phyloP scores from a whole-genome alignment of 2,329 filamentous ascomycete genomes.

The Talaromyces sp. region DNA sequence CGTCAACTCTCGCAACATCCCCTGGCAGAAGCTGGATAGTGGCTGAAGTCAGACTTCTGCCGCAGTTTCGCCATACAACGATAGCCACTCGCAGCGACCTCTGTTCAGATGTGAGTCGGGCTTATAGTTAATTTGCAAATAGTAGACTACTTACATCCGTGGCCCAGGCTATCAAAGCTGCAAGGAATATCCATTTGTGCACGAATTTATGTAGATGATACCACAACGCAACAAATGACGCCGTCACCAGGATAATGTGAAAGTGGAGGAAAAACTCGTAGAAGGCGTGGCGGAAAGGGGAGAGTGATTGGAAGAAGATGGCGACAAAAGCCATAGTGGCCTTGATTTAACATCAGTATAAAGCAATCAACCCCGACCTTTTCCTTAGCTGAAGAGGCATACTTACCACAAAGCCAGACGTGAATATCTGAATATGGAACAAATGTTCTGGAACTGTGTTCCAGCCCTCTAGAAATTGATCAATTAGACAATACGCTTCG shows the following conservation, averaged over 20 bases:
- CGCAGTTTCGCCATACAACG: constrained; percentile 11
- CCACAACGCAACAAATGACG: constrained; percentile 67
- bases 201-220: constrained; percentile 50
- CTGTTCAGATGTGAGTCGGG: constrained; percentile 4
- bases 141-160: constrained; percentile 45
- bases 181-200: constrained; percentile 48
- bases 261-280: constrained; percentile 92
- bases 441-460: constrained; percentile 2
- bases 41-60: constrained; percentile 53
- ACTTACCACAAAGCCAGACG: constrained; percentile 12
- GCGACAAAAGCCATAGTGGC: constrained; percentile 4
- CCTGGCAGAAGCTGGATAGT: constrained; percentile 60
- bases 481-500: not conserved
- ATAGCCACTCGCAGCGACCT: constrained; percentile 8
- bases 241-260: constrained; percentile 70
- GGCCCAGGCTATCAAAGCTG: constrained; percentile 66
- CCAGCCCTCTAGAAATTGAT: constrained; percentile 6
- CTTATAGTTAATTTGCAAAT: not conserved
- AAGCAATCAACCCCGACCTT: not conserved
- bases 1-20: constrained; percentile 60
- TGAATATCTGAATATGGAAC: constrained; percentile 8
- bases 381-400: not conserved
- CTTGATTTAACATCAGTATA: not conserved
- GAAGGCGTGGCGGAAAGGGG: constrained; percentile 73
- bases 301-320: constrained; percentile 11